Percentiles rank a stretch among this genome's conserved stretches.
These are phyloP conservation scores for Graphilbum sp. DNA, from an alignment of 2,329 filamentous ascomycete species.

Conservation along the genomic window DNA sequence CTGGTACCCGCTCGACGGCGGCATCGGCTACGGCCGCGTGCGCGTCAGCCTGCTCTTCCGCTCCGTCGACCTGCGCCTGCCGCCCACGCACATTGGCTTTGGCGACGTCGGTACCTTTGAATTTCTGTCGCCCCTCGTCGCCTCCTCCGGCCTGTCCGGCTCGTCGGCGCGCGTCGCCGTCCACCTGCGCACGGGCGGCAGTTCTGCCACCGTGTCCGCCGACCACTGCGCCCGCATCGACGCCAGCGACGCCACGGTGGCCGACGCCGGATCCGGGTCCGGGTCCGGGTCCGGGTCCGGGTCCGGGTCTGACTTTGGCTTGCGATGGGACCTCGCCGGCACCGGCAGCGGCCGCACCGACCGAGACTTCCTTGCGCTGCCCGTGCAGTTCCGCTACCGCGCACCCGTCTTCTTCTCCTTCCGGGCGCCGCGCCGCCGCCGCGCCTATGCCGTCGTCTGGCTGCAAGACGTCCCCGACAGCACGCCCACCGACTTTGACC, in stretches of 20 bases:
- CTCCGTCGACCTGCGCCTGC: constrained; percentile 70
- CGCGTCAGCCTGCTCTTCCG: constrained; percentile 83
- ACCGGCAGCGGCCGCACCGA: no score
- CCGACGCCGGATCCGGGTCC: no score
- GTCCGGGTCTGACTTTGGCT: no score
- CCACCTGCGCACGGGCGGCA: constrained; percentile 69
- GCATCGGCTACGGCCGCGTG: constrained; percentile 79
- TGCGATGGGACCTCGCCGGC: no score
- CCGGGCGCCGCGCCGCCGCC: constrained; percentile 48
- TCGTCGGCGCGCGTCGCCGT: constrained; percentile 56
- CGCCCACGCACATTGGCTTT: constrained; percentile 68
- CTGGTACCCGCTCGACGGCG: constrained; percentile 95
- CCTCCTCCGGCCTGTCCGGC: constrained; percentile 44
- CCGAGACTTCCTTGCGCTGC: constrained; percentile 45
- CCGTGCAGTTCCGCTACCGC: constrained; percentile 79
- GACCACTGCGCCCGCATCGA: constrained; percentile 38
- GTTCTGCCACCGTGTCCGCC: constrained; percentile 52
- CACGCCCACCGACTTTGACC: constrained; percentile 57
- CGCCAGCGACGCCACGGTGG: constrained; percentile 34
- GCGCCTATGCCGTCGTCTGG: constrained; percentile 72
- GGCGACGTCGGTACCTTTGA: constrained; percentile 91
- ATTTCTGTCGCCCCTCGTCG: constrained; percentile 58
- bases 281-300: no score
- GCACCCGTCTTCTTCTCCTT: constrained; percentile 85
- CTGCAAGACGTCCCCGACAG: constrained; percentile 71